phyloP scores from a whole-genome alignment of 768 basidiomycete genomes.

The Russula griseocarnosa region DNA sequence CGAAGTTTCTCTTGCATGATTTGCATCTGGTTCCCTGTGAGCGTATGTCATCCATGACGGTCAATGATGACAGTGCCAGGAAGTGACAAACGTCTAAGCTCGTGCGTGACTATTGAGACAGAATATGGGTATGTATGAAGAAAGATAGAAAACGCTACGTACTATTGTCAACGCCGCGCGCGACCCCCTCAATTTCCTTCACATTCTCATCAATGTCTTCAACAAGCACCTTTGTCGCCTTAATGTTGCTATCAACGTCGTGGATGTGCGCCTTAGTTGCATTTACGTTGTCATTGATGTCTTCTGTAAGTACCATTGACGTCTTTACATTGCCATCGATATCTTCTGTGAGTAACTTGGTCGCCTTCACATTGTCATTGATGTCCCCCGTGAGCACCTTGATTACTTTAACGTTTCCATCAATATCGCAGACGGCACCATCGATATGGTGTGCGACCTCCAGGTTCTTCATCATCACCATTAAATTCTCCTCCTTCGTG shows the following conservation, averaged over 20 bases:
- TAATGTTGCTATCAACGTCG: background rate
- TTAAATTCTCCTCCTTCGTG: conserved; percentile 1
- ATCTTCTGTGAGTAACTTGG: no score
- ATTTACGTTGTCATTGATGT: background rate
- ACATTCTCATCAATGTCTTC: no score
- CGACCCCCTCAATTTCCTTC: no score
- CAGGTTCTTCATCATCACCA: background rate
- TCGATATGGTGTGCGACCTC: background rate
- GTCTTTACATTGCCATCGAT: no score
- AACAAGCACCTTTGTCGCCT: background rate
- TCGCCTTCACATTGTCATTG: no score
- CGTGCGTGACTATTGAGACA: no score
- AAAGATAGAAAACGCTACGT: background rate
- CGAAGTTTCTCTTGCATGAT: background rate
- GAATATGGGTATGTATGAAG: background rate
- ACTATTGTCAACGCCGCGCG: background rate
- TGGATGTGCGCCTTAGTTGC: background rate
- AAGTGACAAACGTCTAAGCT: no score
- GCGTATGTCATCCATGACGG: background rate
- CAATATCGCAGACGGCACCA: no score
- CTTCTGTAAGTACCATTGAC: no score
- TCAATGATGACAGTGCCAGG: no score
- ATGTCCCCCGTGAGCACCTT: no score
- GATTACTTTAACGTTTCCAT: no score
- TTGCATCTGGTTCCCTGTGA: background rate